phyloP scores from a whole-genome alignment of 2,329 filamentous ascomycete species.

The Cercospora sp. region DNA sequence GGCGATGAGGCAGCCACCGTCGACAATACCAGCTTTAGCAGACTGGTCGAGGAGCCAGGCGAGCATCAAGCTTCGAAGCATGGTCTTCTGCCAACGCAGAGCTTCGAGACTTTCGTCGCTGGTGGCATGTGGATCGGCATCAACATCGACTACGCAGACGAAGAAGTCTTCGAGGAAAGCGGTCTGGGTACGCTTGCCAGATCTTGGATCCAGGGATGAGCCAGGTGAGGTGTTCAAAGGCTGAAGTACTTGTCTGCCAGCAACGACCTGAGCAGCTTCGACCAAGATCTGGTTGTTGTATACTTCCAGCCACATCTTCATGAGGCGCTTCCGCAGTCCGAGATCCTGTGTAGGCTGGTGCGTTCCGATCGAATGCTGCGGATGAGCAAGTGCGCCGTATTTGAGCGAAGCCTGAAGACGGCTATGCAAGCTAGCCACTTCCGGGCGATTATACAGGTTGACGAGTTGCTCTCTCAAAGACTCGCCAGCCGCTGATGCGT shows the following conservation, averaged over 20 bases:
- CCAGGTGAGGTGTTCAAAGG: slow-evolving; percentile 11
- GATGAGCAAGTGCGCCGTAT: slow-evolving; percentile 59
- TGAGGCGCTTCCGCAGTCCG: slow-evolving; percentile 58
- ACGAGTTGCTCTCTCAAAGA: slow-evolving; percentile 53
- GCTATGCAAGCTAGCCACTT: slow-evolving; percentile 56
- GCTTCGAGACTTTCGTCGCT: slow-evolving; percentile 15
- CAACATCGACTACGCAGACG: slow-evolving; percentile 59
- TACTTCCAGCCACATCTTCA: slow-evolving; percentile 59
- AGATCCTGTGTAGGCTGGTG: slow-evolving; percentile 57
- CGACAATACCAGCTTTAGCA: slow-evolving; percentile 44
- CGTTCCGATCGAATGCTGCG: slow-evolving; percentile 52
- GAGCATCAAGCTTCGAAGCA: slow-evolving; percentile 61
- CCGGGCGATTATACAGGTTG: slow-evolving; percentile 54
- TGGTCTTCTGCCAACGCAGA: slow-evolving; percentile 54
- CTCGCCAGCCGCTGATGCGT: slow-evolving; percentile 18
- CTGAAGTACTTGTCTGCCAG: slow-evolving; percentile 51
- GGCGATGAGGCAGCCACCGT: slow-evolving; percentile 53
- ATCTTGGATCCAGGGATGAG: slow-evolving; percentile 29
- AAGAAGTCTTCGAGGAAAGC: slow-evolving; percentile 59
- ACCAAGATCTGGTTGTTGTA: slow-evolving; percentile 56
- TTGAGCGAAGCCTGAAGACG: slow-evolving; percentile 60
- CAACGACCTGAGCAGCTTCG: slow-evolving; percentile 59
- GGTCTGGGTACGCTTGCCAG: slow-evolving; percentile 28
- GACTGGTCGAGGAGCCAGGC: slow-evolving; percentile 60
- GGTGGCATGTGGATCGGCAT: slow-evolving; percentile 22